Evolutionary conservation across 2,329 filamentous ascomycete genomes (phyloP), one percentile per base, ranked within the genome.

Genomic region (Diaporthe aspalathi): DNA sequence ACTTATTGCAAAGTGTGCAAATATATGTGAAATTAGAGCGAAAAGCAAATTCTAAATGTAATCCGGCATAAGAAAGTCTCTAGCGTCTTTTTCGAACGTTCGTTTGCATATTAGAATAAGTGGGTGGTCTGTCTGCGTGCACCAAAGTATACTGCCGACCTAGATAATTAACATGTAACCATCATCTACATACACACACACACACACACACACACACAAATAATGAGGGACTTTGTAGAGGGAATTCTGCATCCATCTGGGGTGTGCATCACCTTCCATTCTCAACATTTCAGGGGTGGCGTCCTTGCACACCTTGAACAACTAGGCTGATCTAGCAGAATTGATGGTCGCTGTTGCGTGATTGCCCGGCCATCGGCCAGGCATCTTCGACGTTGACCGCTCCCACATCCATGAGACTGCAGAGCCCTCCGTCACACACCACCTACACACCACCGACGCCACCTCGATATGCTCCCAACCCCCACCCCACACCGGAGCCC

Each of bases 241-340:
- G 43, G 1, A n/a, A 49, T 17, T 8, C 27, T 47, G 22, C 27
- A 49, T 32, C 5, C 29, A 29, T 63, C 38, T 27, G 24, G 54
- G 11, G 35, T 60, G 27, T 16, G 6, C 14, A 17, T 38, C n/a
- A 27, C 3, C 11, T 20, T 7, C 20, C 43, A 14, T 49, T 20
- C n/a, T 63, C 57, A 47, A 63, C 43, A 63, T 49, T 63, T 22
- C 17, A 20, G 22, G 57, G 57, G 57, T 32, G 57, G 43, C 43
- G 29, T 22, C 43, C 40, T 45, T n/a, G n/a, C 32, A 27, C 57
- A 63, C 57, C 29, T 49, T 27, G n/a, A n/a, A n/a, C n/a, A 24
- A 24, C 45, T 32, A 35, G 60, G 14, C 43, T 12, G 20, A 32
- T 63, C 43, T 49, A 63, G 45, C 60, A 35, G 22, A 47, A 49